These are phyloP conservation scores for Blastomyces gilchristii DNA, from an alignment of 2,329 filamentous ascomycete genomes.

Conservation along the genomic window DNA sequence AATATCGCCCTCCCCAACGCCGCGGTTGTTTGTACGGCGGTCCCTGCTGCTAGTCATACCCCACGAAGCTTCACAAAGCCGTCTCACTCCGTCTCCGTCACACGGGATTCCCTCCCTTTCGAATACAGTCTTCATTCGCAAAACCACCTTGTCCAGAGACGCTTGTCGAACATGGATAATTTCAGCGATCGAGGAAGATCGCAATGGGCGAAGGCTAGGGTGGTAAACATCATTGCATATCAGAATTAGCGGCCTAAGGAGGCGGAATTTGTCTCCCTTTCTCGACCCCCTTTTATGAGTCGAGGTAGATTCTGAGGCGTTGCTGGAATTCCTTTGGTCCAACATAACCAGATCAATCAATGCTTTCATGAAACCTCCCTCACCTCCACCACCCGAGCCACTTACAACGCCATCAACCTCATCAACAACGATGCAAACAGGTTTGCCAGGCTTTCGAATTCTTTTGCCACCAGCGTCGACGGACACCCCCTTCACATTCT, in stretches of 20 bases:
- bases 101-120: slow-evolving; percentile 79
- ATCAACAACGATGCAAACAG: slow-evolving; percentile 88
- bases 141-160: slow-evolving; percentile 72
- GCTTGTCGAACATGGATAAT: slow-evolving; percentile 87
- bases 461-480: slow-evolving; percentile 39
- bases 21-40: slow-evolving; percentile 33
- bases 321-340: slow-evolving; percentile 67
- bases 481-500: slow-evolving; percentile 67
- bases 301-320: slow-evolving; percentile 17
- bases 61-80: slow-evolving; percentile 55
- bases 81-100: slow-evolving; percentile 79
- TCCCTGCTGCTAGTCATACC: slow-evolving; percentile 52
- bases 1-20: slow-evolving; percentile 46
- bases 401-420: slow-evolving; percentile 91
- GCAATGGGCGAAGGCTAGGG: slow-evolving; percentile 70
- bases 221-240: slow-evolving; percentile 98
- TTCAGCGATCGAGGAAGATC: slow-evolving; percentile 77
- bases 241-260: slow-evolving; percentile 78
- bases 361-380: slow-evolving; percentile 91
- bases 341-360: slow-evolving; percentile 79
- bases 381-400: slow-evolving; percentile 60
- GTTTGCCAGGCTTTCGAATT: slow-evolving; percentile 63
- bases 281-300: slow-evolving; percentile 46
- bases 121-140: slow-evolving; percentile 72
- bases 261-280: slow-evolving; percentile 75